A percentile compares a stretch with the other conserved stretches of the same genome.
Conservation (phyloP, 2,329 filamentous ascomycete species). For the Penicillium paneum region DNA sequence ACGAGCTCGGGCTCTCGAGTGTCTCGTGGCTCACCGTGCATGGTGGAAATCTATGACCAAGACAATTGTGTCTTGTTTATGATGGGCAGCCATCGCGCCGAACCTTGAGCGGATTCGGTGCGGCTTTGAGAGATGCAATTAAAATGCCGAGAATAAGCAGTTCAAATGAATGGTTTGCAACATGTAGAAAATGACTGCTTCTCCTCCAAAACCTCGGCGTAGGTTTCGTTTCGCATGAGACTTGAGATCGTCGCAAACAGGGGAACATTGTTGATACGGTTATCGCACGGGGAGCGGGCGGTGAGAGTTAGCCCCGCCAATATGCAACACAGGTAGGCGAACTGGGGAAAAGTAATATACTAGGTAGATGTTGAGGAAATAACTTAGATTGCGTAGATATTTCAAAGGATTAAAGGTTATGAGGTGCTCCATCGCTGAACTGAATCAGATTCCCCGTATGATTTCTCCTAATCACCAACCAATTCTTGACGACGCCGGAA, state of each 20-base stretch:
- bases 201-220: slow-evolving; percentile 10
- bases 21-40: slow-evolving; percentile 50
- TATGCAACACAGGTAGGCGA: not conserved
- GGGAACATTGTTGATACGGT: slow-evolving; percentile 21
- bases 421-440: slow-evolving; percentile 7
- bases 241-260: slow-evolving; percentile 12
- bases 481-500: slow-evolving; percentile 26
- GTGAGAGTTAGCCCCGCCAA: slow-evolving; percentile 16
- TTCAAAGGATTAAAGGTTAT: slow-evolving; percentile 3
- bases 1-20: not conserved
- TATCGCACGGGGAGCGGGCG: slow-evolving; percentile 21
- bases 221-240: slow-evolving; percentile 11
- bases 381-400: not conserved
- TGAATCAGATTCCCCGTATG: slow-evolving; percentile 9
- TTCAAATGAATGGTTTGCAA: not conserved
- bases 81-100: slow-evolving; percentile 29
- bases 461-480: slow-evolving; percentile 22
- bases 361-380: not conserved
- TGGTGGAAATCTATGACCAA: slow-evolving; percentile 82
- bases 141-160: not conserved
- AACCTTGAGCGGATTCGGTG: slow-evolving; percentile 7
- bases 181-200: slow-evolving; percentile 3
- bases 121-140: not conserved
- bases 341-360: not conserved
- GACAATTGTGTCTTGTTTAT: slow-evolving; percentile 64